Evolutionary conservation across 805 yeast species (phyloP).

Genomic region (Hanseniaspora jakobsenii): DNA sequence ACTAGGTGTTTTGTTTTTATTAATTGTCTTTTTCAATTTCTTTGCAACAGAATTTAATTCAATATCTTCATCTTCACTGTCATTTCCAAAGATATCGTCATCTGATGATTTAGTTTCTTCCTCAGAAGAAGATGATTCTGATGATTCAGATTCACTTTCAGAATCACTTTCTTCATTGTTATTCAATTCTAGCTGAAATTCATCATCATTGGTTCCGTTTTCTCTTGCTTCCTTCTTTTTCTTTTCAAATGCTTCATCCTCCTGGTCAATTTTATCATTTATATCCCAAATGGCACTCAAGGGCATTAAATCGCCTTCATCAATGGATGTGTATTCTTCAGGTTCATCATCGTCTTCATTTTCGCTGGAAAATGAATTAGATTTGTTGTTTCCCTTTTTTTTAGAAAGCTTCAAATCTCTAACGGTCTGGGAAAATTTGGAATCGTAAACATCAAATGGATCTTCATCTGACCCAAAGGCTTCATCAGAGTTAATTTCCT

Average conservation of each 20-base stretch:
- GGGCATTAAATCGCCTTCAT: constrained; percentile 61
- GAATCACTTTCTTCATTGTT: constrained; percentile 22
- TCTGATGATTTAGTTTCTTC: constrained; percentile 23
- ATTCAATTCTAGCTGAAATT: constrained; percentile 21
- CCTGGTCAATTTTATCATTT: constrained; percentile 43
- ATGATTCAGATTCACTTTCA: constrained; percentile 17
- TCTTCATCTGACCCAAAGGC: constrained; percentile 77
- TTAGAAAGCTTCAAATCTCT: constrained; percentile 41
- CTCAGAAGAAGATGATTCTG: constrained; percentile 3
- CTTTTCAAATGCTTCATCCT: constrained; percentile 17
- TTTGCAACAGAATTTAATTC: constrained; percentile 42
- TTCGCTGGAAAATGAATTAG: no score
- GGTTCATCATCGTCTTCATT: constrained; percentile 40
- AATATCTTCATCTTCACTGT: constrained; percentile 29
- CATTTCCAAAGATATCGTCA: constrained; percentile 23
- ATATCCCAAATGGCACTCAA: constrained; percentile 83
- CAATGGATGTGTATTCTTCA: constrained; percentile 61
- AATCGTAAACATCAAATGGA: constrained; percentile 43
- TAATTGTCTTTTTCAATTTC: constrained; percentile 27
- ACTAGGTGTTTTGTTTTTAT: constrained; percentile 34
- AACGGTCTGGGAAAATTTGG: constrained; percentile 56
- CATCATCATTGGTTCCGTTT: constrained; percentile 18
- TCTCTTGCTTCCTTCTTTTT: constrained; percentile 24
- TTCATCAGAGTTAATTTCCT: constrained; percentile 73
- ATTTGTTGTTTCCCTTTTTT: constrained; percentile 21